phyloP scores from a whole-genome alignment of 306 rosid species.

The Sophora flavescens region DNA sequence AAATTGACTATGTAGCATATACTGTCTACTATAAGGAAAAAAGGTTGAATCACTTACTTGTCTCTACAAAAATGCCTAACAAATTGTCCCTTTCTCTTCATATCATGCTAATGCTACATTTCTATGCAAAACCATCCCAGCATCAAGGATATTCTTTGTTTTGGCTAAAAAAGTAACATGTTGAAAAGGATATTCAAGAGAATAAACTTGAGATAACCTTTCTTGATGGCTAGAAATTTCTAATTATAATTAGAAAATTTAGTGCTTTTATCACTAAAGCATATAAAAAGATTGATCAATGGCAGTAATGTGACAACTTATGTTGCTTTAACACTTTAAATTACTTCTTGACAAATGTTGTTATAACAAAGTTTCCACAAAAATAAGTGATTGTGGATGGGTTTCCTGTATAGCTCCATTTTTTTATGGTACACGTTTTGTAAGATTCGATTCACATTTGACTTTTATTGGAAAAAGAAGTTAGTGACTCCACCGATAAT shows the following conservation, averaged over 20 bases:
- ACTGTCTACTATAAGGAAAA: slow-evolving; percentile 30
- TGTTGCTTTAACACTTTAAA: slow-evolving; percentile 22
- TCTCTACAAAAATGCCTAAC: slow-evolving; percentile 45
- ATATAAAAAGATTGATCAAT: slow-evolving; percentile 29
- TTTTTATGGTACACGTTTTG: slow-evolving; percentile 5
- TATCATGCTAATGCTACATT: slow-evolving; percentile 38
- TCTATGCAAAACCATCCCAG: slow-evolving; percentile 34
- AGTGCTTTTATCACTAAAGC: slow-evolving; percentile 48
- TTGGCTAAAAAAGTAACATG: slow-evolving; percentile 33
- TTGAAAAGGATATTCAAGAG: slow-evolving; percentile 48
- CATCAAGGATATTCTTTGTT: slow-evolving; percentile 53
- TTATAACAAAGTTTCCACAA: neutral
- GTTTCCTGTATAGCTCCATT: slow-evolving; percentile 4
- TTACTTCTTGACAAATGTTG: slow-evolving; percentile 26
- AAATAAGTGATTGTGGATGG: slow-evolving; percentile 8
- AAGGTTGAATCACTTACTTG: slow-evolving; percentile 27
- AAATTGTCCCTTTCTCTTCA: slow-evolving; percentile 31
- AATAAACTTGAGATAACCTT: slow-evolving; percentile 52
- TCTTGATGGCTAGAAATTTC: slow-evolving; percentile 41
- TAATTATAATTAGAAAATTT: slow-evolving; percentile 1
- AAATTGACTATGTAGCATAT: slow-evolving; percentile 17
- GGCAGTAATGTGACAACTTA: slow-evolving; percentile 11
- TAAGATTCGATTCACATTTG: neutral
- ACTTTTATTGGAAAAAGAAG: neutral
- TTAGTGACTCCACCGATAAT: neutral